Percentiles rank a stretch among this genome's conserved stretches.
These are phyloP conservation scores for Phytophthora megakarya DNA, from an alignment of 352 stramenopile genomes.

Conservation along the genomic window DNA sequence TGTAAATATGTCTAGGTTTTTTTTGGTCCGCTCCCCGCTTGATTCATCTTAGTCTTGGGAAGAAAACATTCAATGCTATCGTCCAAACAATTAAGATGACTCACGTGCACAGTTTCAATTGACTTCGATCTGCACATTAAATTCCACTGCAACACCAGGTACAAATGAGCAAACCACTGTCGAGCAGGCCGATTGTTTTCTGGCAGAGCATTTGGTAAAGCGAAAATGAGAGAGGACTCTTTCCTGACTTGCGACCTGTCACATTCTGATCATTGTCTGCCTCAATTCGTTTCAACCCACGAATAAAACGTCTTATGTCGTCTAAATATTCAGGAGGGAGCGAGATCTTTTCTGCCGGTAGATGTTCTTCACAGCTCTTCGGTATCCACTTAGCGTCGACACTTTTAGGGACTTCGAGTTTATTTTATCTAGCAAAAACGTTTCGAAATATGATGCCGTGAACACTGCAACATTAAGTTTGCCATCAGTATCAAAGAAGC, in stretches of 20 bases:
- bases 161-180: constrained; percentile 23
- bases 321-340: constrained; percentile 7
- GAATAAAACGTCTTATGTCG: constrained; percentile 18
- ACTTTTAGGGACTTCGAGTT: neutral
- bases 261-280: constrained; percentile 8
- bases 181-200: neutral
- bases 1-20: too few relatives aligned
- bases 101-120: constrained; percentile 19
- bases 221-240: constrained; percentile 9
- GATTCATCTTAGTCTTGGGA: constrained; percentile 31
- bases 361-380: constrained; percentile 14
- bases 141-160: constrained; percentile 36
- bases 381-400: constrained; percentile 4
- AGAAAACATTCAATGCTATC: constrained; percentile 24
- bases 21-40: constrained; percentile 7
- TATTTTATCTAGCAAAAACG: neutral
- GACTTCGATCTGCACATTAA: constrained; percentile 36
- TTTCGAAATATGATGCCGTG: neutral
- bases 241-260: constrained; percentile 9
- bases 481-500: constrained; percentile 1
- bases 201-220: constrained; percentile 1
- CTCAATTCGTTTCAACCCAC: constrained; percentile 14
- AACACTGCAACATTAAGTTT: neutral
- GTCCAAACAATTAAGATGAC: constrained; percentile 7
- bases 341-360: neutral